phyloP scores from a whole-genome alignment of 805 yeast genomes.

The Grigorovia humatica region DNA sequence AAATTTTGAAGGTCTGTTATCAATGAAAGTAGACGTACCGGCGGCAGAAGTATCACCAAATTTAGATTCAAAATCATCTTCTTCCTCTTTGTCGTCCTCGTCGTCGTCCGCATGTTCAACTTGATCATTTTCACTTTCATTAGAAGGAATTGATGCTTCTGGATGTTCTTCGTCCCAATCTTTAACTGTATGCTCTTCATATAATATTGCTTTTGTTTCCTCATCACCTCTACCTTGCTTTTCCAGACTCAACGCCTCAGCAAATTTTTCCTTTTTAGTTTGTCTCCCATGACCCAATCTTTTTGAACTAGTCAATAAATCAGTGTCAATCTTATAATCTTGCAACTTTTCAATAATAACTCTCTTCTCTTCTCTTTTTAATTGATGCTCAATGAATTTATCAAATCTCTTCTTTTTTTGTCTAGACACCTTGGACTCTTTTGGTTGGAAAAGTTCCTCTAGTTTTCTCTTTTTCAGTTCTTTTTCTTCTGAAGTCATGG shows the following conservation, averaged over 20 bases:
- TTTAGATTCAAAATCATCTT: slow-evolving; percentile 19
- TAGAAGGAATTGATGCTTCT: background rate
- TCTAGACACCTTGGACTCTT: slow-evolving; percentile 58
- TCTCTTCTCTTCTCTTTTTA: slow-evolving; percentile 81
- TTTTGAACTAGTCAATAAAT: slow-evolving; percentile 61
- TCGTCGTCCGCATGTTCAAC: slow-evolving; percentile 15
- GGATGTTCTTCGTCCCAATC: slow-evolving; percentile 44
- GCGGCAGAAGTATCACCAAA: slow-evolving; percentile 14
- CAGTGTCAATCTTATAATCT: slow-evolving; percentile 54
- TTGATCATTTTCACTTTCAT: slow-evolving; percentile 8
- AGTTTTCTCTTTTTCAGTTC: slow-evolving; percentile 54
- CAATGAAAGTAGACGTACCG: slow-evolving; percentile 44
- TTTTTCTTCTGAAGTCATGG: slow-evolving; percentile 55
- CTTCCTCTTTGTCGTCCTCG: slow-evolving; percentile 18
- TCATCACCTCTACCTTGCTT: slow-evolving; percentile 60
- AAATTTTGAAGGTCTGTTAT: slow-evolving; percentile 52
- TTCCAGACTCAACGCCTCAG: slow-evolving; percentile 68
- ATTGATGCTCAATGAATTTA: slow-evolving; percentile 84
- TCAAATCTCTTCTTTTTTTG: slow-evolving; percentile 74
- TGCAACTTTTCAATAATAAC: slow-evolving; percentile 62
- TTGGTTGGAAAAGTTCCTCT: slow-evolving; percentile 46
- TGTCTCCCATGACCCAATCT: slow-evolving; percentile 63
- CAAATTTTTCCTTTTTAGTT: slow-evolving; percentile 57
- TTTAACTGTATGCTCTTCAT: slow-evolving; percentile 55
- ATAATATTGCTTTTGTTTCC: slow-evolving; percentile 48